These are phyloP conservation scores for Blastocystis sp. DNA, from an alignment of 352 stramenopile genomes.

Conservation along the genomic window DNA sequence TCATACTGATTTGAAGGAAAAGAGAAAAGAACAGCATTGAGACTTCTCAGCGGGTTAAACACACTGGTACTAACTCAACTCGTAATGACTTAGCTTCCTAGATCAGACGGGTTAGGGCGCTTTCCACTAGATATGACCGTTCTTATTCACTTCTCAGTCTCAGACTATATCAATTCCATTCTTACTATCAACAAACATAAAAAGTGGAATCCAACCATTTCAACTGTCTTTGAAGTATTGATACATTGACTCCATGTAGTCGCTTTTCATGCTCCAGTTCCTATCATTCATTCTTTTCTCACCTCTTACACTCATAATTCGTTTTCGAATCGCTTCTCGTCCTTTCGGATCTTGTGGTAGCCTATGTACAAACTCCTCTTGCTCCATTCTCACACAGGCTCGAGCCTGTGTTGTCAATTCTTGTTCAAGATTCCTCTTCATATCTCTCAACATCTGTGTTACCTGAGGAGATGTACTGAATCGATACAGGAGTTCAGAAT, in stretches of 20 bases:
- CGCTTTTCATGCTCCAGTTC: not conserved
- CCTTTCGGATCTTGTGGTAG: not conserved
- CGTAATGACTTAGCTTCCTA: no score
- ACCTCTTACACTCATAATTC: not conserved
- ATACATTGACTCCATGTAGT: not conserved
- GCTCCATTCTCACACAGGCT: not conserved
- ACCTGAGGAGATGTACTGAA: not conserved
- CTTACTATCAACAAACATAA: not conserved
- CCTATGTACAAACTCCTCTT: not conserved
- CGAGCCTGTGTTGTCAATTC: not conserved
- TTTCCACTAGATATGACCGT: no score
- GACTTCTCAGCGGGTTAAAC: no score
- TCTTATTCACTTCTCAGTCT: no score
- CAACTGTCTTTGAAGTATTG: not conserved
- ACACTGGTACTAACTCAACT: no score
- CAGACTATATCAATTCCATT: no score
- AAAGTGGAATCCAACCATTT: not conserved
- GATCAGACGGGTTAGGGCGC: no score
- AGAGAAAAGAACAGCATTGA: no score
- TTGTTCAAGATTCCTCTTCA: not conserved
- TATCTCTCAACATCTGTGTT: not conserved
- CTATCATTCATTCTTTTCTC: not conserved
- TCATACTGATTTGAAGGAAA: no score
- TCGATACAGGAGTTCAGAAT: not conserved
- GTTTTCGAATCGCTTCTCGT: not conserved